Evolutionary conservation across 139 green algal genomes (phyloP).

Genomic region (Chlamydomonas eustigma): DNA sequence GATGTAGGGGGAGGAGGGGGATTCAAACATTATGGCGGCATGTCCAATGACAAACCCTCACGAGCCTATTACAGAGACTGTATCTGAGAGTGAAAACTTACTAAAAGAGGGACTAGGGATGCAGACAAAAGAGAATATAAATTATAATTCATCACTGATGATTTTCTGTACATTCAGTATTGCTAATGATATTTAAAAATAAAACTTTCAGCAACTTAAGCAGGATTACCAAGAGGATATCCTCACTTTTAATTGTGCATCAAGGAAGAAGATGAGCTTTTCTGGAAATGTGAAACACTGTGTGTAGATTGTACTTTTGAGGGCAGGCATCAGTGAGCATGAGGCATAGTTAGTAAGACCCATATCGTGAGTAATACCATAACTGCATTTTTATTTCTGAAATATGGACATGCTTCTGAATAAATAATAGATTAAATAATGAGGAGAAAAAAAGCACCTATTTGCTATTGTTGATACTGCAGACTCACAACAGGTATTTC

Average conservation of each 20-base stretch:
- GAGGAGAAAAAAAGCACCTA: too few species aligned
- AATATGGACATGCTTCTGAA: too few species aligned
- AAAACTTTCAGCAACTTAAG: constrained; percentile 59
- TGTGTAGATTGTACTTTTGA: constrained; percentile 26
- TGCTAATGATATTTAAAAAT: constrained; percentile 73
- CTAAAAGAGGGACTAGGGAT: neutral
- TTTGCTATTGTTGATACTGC: too few species aligned
- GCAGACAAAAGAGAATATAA: neutral
- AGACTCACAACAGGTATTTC: constrained; percentile 35
- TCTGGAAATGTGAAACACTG: constrained; percentile 69
- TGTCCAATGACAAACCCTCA: neutral
- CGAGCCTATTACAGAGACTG: neutral
- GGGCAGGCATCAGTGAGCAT: too few species aligned
- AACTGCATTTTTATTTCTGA: too few species aligned
- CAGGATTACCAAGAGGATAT: too few species aligned
- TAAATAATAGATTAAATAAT: too few species aligned
- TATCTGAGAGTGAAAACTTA: neutral
- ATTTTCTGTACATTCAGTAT: constrained; percentile 29
- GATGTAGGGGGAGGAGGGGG: neutral
- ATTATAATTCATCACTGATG: neutral
- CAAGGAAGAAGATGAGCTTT: constrained; percentile 76
- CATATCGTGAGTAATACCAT: too few species aligned
- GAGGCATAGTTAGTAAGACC: too few species aligned
- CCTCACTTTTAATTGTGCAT: constrained; percentile 47
- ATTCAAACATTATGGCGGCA: neutral